A percentile compares a stretch with the other conserved stretches of the same genome.
phyloP scores from a whole-genome alignment of 2,329 filamentous ascomycete genomes.

The Aureobasidium sp. region DNA sequence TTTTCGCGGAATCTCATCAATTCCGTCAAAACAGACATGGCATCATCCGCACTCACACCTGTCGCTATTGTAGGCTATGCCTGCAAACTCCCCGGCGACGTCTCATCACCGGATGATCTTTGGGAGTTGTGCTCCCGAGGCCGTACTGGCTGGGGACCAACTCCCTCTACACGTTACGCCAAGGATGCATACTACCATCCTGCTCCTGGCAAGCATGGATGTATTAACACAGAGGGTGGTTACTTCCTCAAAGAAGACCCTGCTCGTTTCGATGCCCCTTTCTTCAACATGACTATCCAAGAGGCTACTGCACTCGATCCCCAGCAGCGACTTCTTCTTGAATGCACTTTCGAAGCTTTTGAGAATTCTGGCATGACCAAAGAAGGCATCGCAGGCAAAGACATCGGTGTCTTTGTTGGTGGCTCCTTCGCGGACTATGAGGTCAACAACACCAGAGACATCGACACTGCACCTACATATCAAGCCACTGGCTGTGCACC shows the following conservation, averaged over 20 bases:
- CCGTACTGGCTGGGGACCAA: slow-evolving; percentile 2
- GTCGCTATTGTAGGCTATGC: slow-evolving; percentile 41
- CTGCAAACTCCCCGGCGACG: slow-evolving; percentile 39
- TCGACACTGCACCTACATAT: slow-evolving; percentile 21
- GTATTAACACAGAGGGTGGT: slow-evolving; percentile 8
- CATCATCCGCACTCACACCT: slow-evolving; percentile 20
- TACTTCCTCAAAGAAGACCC: slow-evolving; percentile 24
- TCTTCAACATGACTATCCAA: slow-evolving; percentile 22
- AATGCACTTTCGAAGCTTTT: slow-evolving; percentile 37
- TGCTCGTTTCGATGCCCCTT: slow-evolving; percentile 22
- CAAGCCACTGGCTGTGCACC: slow-evolving; percentile 21
- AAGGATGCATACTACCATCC: slow-evolving; percentile 23
- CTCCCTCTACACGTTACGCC: slow-evolving; percentile 13
- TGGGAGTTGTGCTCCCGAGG: slow-evolving; percentile 16
- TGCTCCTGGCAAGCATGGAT: slow-evolving; percentile 13
- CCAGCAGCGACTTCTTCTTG: slow-evolving; percentile 34
- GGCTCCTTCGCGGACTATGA: slow-evolving; percentile 22
- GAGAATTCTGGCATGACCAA: slow-evolving; percentile 20
- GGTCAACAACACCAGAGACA: slow-evolving; percentile 21
- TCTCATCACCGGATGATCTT: slow-evolving; percentile 21
- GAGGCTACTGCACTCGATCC: slow-evolving; percentile 35
- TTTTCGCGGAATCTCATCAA: neutral
- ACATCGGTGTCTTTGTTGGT: slow-evolving; percentile 22
- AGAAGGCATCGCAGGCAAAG: slow-evolving; percentile 15
- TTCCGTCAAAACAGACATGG: neutral